These are phyloP conservation scores for Oryza rufipogon DNA, from an alignment of 176 grass and related monocot species.

Conservation along the genomic window DNA sequence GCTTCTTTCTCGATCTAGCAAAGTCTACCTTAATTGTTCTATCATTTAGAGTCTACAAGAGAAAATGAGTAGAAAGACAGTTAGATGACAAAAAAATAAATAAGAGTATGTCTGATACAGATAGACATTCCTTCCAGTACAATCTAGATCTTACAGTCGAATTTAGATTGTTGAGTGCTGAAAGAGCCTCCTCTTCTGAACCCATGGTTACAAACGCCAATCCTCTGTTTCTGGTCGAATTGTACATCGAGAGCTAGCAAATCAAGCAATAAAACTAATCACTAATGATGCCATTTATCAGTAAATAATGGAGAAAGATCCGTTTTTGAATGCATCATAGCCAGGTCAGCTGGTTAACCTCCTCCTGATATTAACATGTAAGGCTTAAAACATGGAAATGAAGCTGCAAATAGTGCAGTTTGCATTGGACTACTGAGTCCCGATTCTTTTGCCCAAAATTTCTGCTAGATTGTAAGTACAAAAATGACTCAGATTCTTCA, in stretches of 20 bases:
- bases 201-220: constrained; percentile 92
- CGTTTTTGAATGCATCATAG: constrained; percentile 7
- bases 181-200: constrained; percentile 77
- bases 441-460: neutral
- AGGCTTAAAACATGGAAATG: constrained; percentile 14
- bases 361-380: neutral
- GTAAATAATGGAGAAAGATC: neutral
- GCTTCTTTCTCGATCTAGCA: constrained; percentile 75
- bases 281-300: neutral
- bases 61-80: constrained; percentile 6
- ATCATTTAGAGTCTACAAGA: constrained; percentile 63
- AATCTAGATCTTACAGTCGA: constrained; percentile 63
- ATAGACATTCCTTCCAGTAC: neutral
- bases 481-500: neutral
- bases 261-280: constrained; percentile 38
- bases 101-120: constrained; percentile 6
- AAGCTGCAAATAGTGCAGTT: neutral
- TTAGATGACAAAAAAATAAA: constrained; percentile 1
- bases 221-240: constrained; percentile 80
- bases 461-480: neutral
- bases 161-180: constrained; percentile 65
- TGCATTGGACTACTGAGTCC: neutral
- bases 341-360: neutral
- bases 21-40: constrained; percentile 82
- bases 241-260: constrained; percentile 88